Percentiles rank a stretch among this genome's conserved stretches.
These are phyloP conservation scores for Penicillium concentricum DNA, from an alignment of 2,329 filamentous ascomycete species.

Conservation along the genomic window DNA sequence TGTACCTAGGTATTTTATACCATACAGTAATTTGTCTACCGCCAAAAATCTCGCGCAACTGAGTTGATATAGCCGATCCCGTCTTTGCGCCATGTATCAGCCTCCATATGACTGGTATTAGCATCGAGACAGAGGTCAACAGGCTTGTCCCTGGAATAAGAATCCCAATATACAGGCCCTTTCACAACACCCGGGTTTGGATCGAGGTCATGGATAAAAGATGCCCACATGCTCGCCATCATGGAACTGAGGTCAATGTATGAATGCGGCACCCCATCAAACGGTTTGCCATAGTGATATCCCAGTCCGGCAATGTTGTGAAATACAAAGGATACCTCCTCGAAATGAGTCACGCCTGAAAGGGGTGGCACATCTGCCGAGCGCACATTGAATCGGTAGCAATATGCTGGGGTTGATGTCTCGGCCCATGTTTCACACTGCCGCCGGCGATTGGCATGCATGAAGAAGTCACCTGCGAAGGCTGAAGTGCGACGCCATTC, in stretches of 20 bases:
- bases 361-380: slow-evolving; percentile 45
- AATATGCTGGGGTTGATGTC: slow-evolving; percentile 53
- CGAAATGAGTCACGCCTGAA: slow-evolving; percentile 55
- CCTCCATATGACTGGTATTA: slow-evolving; percentile 47
- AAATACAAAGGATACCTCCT: slow-evolving; percentile 57
- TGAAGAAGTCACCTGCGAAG: slow-evolving; percentile 54
- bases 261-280: slow-evolving; percentile 42
- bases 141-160: slow-evolving; percentile 43
- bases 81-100: slow-evolving; percentile 47
- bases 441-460: slow-evolving; percentile 57
- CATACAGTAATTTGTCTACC: slow-evolving; percentile 6
- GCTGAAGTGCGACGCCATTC: slow-evolving; percentile 57
- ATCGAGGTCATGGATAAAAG: slow-evolving; percentile 49
- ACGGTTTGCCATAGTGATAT: slow-evolving; percentile 41
- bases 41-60: slow-evolving; percentile 24
- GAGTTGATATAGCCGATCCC: slow-evolving; percentile 34
- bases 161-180: slow-evolving; percentile 41
- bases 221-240: slow-evolving; percentile 55
- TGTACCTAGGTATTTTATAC: too few relatives aligned
- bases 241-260: slow-evolving; percentile 46
- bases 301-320: slow-evolving; percentile 52
- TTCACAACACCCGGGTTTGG: slow-evolving; percentile 41
- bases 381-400: slow-evolving; percentile 61
- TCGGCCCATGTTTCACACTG: slow-evolving; percentile 54
- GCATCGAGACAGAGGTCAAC: slow-evolving; percentile 53